phyloP scores from a whole-genome alignment of 192 early-diverging fungal species.

The Dissophora ornata region DNA sequence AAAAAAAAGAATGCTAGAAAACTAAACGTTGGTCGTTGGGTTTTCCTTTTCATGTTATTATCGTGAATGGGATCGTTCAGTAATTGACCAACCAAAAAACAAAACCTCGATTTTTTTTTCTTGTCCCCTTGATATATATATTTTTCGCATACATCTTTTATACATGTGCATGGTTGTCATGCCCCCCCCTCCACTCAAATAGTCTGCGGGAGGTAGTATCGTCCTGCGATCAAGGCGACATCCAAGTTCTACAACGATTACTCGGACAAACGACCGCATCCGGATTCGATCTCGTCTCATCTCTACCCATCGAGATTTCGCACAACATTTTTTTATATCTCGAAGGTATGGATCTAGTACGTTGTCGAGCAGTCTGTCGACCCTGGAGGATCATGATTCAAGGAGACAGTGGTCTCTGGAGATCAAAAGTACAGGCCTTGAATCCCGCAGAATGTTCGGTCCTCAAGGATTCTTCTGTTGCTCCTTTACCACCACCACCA shows the following conservation, averaged over 20 bases:
- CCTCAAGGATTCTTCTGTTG: conserved; percentile 4
- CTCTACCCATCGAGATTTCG: conserved; percentile 21
- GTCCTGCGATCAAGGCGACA: conserved; percentile 13
- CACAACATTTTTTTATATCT: conserved; percentile 24
- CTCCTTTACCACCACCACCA: no score
- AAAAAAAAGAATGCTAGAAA: neutral
- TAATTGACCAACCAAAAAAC: no score
- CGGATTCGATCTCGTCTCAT: conserved; percentile 32
- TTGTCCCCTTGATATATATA: no score
- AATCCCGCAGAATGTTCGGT: conserved; percentile 20
- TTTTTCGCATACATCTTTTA: no score
- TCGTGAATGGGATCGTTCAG: no score
- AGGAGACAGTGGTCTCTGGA: conserved; percentile 12
- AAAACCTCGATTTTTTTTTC: no score
- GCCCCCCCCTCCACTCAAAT: neutral
- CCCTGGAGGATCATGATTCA: conserved; percentile 29
- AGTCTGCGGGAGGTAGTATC: conserved; percentile 27
- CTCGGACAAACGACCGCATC: conserved; percentile 27
- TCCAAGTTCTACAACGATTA: conserved; percentile 27
- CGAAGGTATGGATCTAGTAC: conserved; percentile 34
- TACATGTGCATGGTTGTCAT: no score
- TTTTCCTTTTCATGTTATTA: no score
- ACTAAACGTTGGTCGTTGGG: no score
- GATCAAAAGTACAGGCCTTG: conserved; percentile 11
- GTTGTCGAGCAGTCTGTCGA: conserved; percentile 37